A percentile compares a stretch with the other conserved stretches of the same genome.
These are phyloP conservation scores for Candida tibetensis DNA, from an alignment of 805 yeast species.

Conservation along the genomic window DNA sequence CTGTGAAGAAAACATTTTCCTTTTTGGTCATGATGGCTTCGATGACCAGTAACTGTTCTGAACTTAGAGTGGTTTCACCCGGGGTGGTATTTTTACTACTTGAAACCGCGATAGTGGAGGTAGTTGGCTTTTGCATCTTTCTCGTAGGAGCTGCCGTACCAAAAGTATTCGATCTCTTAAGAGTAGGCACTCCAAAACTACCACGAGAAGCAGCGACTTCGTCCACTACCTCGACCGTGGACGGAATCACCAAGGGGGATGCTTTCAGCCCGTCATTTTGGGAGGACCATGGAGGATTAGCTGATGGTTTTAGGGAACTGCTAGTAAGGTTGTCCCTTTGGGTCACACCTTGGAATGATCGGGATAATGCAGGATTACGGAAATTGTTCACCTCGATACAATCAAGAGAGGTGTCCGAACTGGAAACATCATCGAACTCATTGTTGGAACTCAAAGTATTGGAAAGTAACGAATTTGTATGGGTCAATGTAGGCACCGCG, in stretches of 20 bases:
- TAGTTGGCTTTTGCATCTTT: slow-evolving; percentile 16
- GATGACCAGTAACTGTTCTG: slow-evolving; percentile 49
- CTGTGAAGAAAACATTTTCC: slow-evolving; percentile 67
- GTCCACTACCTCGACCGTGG: too few relatives aligned
- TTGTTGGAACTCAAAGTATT: slow-evolving; percentile 15
- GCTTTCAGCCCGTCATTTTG: background rate
- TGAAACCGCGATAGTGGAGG: slow-evolving; percentile 6
- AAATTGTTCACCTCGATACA: slow-evolving; percentile 38
- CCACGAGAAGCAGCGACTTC: too few relatives aligned
- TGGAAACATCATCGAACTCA: slow-evolving; percentile 29
- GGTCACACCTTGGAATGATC: slow-evolving; percentile 12
- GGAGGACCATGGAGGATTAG: background rate
- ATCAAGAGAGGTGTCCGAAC: slow-evolving; percentile 32
- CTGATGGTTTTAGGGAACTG: slow-evolving; percentile 5
- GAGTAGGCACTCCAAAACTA: background rate
- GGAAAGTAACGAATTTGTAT: slow-evolving; percentile 22
- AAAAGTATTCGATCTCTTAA: slow-evolving; percentile 1
- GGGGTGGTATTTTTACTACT: slow-evolving; percentile 1
- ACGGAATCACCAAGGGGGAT: too few relatives aligned
- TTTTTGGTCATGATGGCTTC: slow-evolving; percentile 49
- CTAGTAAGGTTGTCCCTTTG: background rate
- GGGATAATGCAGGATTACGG: slow-evolving; percentile 28
- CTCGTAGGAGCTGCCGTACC: slow-evolving; percentile 19
- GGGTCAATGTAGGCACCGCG: slow-evolving; percentile 8
- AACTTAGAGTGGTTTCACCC: slow-evolving; percentile 17